Conservation (phyloP, 371 early-diverging fungal species). For the Rhizopus microsporus region DNA sequence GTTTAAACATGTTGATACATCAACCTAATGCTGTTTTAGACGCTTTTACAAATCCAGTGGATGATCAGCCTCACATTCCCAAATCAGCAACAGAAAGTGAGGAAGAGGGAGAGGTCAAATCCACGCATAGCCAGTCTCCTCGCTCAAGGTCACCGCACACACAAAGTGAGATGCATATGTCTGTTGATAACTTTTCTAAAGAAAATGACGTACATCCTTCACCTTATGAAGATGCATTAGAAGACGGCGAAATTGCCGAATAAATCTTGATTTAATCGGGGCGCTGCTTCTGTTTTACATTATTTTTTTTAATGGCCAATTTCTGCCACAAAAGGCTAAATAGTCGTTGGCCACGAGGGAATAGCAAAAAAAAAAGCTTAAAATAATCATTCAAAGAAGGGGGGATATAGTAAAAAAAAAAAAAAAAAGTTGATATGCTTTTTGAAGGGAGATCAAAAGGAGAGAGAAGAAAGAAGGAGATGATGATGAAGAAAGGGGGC, state of each 20-base stretch:
- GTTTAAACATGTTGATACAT: background rate
- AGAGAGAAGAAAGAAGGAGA: background rate
- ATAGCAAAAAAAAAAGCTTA: no score
- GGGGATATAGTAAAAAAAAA: no score
- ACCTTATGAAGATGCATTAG: slow-evolving; percentile 30
- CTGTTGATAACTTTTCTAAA: slow-evolving; percentile 4
- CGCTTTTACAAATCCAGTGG: background rate
- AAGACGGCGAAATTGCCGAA: slow-evolving; percentile 31
- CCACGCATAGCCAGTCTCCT: slow-evolving; percentile 31
- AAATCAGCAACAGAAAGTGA: slow-evolving; percentile 37
- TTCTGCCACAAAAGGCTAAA: slow-evolving; percentile 2
- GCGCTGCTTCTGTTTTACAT: background rate
- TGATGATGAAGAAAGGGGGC: background rate
- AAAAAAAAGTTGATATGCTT: no score
- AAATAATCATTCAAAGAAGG: no score
- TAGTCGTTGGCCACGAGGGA: background rate
- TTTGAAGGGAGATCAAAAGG: background rate
- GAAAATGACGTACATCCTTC: slow-evolving; percentile 8
- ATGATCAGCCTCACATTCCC: background rate
- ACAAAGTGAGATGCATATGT: background rate
- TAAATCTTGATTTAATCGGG: background rate
- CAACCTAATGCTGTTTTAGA: background rate
- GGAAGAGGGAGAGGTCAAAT: slow-evolving; percentile 47
- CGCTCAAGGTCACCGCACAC: slow-evolving; percentile 8
- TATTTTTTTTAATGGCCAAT: background rate